Conservation (phyloP, 2,329 filamentous ascomycete genomes). For the Penicillium sp. region DNA sequence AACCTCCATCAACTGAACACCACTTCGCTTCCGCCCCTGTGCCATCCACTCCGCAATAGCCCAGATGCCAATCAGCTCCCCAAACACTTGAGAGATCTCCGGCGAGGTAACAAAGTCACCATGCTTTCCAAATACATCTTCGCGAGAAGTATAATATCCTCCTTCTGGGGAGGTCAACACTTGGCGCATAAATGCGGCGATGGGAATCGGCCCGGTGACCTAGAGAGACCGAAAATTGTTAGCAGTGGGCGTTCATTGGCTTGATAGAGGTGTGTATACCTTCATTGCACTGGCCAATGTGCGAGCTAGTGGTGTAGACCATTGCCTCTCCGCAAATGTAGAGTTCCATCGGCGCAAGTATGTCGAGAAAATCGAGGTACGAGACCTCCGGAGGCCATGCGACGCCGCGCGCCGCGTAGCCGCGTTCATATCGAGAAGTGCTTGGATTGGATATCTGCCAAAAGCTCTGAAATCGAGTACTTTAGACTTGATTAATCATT, state of each 20-base stretch:
- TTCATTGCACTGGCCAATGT: slow-evolving; percentile 85
- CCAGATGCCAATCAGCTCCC: slow-evolving; percentile 93
- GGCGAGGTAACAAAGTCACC: slow-evolving; percentile 97
- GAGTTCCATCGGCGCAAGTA: slow-evolving; percentile 40
- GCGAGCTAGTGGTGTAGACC: slow-evolving; percentile 92
- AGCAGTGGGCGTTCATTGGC: slow-evolving; percentile 8
- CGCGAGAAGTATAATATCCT: slow-evolving; percentile 88
- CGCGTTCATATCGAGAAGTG: slow-evolving; percentile 36
- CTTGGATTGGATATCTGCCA: background rate
- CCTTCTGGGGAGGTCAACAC: slow-evolving; percentile 89
- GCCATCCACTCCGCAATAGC: slow-evolving; percentile 95
- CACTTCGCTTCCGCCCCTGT: slow-evolving; percentile 74
- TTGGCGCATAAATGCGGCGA: slow-evolving; percentile 98
- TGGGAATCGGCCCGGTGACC: slow-evolving; percentile 87
- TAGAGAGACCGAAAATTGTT: slow-evolving; percentile 45
- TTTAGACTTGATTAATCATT: too few relatives aligned
- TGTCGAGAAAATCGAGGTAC: slow-evolving; percentile 23
- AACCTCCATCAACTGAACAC: slow-evolving; percentile 89
- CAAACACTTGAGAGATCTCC: slow-evolving; percentile 96
- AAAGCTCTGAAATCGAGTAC: background rate
- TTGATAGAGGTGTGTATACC: slow-evolving; percentile 53
- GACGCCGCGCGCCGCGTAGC: slow-evolving; percentile 38
- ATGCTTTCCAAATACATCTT: slow-evolving; percentile 82
- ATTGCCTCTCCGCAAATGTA: slow-evolving; percentile 61
- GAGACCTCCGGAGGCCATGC: slow-evolving; percentile 33